phyloP scores from a whole-genome alignment of 78 protist species.

The Mastigamoeba balamuthi region DNA sequence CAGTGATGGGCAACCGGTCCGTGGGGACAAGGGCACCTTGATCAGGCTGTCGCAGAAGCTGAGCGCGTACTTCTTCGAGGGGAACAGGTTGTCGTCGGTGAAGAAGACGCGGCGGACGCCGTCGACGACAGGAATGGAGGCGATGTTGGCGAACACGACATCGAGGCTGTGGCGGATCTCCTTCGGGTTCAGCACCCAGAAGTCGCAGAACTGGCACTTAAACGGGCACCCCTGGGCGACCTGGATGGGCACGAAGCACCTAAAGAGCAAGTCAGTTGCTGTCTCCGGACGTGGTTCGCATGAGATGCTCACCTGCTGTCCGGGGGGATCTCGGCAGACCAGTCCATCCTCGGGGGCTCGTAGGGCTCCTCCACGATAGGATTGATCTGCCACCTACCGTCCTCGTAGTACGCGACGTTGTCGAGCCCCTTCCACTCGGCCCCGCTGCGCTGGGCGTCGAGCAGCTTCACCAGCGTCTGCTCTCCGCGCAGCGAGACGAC shows the following conservation, averaged over 20 bases:
- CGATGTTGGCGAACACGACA: neutral
- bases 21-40: neutral
- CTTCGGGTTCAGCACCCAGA: neutral
- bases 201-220: neutral
- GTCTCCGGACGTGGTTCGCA: too few relatives aligned
- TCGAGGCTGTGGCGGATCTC: neutral
- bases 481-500: neutral
- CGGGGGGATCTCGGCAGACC: neutral
- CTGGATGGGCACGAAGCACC: neutral
- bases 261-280: too few relatives aligned
- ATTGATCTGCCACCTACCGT: neutral
- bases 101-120: neutral
- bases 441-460: neutral
- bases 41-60: neutral
- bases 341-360: neutral
- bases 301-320: too few relatives aligned
- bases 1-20: neutral
- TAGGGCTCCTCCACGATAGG: neutral
- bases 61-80: neutral
- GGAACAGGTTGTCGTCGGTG: neutral
- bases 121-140: neutral
- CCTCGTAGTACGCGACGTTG: neutral
- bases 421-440: neutral
- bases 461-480: neutral
- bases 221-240: neutral